Base-by-base conservation (phyloP, 2,329 filamentous ascomycete genomes). In the Scedosporium minutisporum region DNA sequence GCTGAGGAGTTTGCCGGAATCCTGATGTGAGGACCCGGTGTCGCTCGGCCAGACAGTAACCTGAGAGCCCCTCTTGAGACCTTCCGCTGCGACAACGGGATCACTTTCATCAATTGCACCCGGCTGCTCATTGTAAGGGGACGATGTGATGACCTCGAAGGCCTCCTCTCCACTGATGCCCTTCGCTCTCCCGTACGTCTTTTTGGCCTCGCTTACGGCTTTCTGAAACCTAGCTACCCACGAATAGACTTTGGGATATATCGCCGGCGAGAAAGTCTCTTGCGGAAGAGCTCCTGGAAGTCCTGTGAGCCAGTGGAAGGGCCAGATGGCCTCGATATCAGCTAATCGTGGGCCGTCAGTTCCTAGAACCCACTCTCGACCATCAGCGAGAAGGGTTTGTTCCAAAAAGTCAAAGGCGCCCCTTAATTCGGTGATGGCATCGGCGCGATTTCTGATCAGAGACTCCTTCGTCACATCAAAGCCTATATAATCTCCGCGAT, bases 241-340 rank as follows among this genome's bases (percentile, higher is more conserved):
- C 1, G 81, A 80, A 69, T 83, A 87, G 0, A 85, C 81, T 63
- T 76, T 80, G 0, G 87, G 88, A 67, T 83, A 89, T 46, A 73
- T 74, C 18, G 72, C 71, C 14, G 75, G 69, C 2, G 81, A 81
- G 65, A 90, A 79, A 6, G 78, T 67, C 21, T 80, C 76, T 58
- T 74, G 63, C 3, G 83, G 80, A 57, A 89, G 76, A 14, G 82
- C 81, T 4, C 80, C 80, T 12, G 80, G 80, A 57, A 89, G 75
- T 10, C 73, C 74, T 2, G 73, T 71, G 1, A 90, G 72, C 88
- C 88, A 91, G 71, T 87, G 81, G 66, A 91, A 80, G 0, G 82
- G 79, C 86, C 85, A 90, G 12, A 88, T 74, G 53, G 82, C 84
- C 74, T 91, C 85, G 64, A 91, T 84, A 71, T 92, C 89, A 3